These are phyloP conservation scores for Austroboletus niveus DNA, from an alignment of 1,284 basidiomycete genomes.

Conservation along the genomic window DNA sequence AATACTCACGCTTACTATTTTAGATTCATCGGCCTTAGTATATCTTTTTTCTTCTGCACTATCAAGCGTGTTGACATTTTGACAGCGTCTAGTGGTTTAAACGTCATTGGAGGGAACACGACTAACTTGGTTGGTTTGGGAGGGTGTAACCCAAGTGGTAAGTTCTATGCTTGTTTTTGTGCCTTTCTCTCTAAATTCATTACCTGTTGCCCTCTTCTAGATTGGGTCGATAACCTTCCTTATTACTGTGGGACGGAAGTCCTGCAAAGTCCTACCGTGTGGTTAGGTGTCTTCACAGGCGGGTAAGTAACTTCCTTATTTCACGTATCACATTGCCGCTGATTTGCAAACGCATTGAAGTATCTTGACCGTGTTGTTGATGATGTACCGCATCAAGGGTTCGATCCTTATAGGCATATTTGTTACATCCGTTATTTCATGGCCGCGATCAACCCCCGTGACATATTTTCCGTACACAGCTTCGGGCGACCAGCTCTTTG, in stretches of 20 bases:
- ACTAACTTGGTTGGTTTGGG: conserved; percentile 78
- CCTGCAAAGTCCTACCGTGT: conserved; percentile 74
- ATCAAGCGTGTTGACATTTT: conserved; percentile 7
- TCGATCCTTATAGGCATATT: conserved; percentile 84
- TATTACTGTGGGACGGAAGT: conserved; percentile 69
- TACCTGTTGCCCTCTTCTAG: conserved; percentile 11
- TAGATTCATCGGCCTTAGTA: conserved; percentile 65
- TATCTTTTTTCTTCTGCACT: neutral
- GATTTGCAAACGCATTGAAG: conserved; percentile 33
- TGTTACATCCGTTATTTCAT: conserved; percentile 84
- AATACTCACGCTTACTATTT: conserved; percentile 8
- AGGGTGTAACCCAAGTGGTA: conserved; percentile 64
- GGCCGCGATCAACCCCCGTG: conserved; percentile 79
- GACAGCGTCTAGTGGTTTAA: conserved; percentile 63
- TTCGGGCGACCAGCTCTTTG: conserved; percentile 70
- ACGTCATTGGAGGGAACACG: conserved; percentile 75
- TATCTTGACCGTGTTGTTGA: conserved; percentile 75
- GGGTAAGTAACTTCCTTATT: conserved; percentile 47
- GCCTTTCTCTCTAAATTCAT: neutral
- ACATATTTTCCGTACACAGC: conserved; percentile 80
- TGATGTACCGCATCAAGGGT: conserved; percentile 86
- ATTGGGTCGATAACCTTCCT: conserved; percentile 42
- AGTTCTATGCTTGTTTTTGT: conserved; percentile 6
- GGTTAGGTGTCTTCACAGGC: conserved; percentile 88
- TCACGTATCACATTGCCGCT: conserved; percentile 6